phyloP scores from a whole-genome alignment of 1,139 yeast genomes.

The Saccharomyces hybrid region DNA sequence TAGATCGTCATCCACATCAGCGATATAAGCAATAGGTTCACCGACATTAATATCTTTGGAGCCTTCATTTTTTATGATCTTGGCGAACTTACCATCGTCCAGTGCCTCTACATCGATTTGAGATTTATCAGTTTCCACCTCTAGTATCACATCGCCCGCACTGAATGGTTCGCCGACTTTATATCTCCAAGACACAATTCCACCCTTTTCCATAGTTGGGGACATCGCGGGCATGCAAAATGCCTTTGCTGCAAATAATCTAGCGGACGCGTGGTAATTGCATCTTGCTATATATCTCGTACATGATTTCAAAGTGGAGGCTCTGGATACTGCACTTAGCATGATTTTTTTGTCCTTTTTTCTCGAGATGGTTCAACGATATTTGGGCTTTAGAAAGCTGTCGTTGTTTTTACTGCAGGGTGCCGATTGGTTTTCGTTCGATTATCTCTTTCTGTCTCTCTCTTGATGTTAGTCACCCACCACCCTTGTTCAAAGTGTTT shows the following conservation, averaged over 20 bases:
- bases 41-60: constrained; percentile 80
- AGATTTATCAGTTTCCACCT: constrained; percentile 91
- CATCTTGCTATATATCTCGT: constrained; percentile 9
- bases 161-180: constrained; percentile 70
- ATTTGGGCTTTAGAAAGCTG: background rate
- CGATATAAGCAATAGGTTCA: constrained; percentile 74
- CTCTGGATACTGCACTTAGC: background rate
- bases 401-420: background rate
- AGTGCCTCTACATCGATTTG: constrained; percentile 89
- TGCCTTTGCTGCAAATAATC: constrained; percentile 40
- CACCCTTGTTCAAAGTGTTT: background rate
- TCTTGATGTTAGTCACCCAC: background rate
- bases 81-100: constrained; percentile 84
- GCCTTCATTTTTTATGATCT: constrained; percentile 65
- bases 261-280: constrained; percentile 18
- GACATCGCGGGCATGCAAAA: constrained; percentile 98
- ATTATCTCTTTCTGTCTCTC: background rate
- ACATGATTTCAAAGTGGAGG: constrained; percentile 5
- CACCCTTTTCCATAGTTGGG: constrained; percentile 97
- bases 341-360: background rate
- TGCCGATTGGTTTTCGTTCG: background rate
- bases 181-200: constrained; percentile 89
- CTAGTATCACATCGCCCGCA: constrained; percentile 82
- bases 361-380: background rate
- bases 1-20: constrained; percentile 83